These are phyloP conservation scores for Pseudogymnoascus sp. DNA, from an alignment of 2,329 filamentous ascomycete species.

Conservation along the genomic window DNA sequence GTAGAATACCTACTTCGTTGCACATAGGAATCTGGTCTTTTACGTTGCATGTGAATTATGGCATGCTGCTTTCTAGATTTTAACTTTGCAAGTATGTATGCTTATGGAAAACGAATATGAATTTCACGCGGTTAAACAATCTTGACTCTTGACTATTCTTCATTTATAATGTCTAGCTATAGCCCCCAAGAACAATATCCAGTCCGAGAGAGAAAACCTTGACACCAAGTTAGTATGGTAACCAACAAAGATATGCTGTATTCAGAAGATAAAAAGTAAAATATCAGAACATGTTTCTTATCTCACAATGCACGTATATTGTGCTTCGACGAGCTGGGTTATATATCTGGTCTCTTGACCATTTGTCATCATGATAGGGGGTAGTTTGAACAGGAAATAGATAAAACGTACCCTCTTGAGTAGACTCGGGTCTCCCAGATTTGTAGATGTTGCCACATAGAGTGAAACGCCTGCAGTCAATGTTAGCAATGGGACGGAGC, in stretches of 20 bases:
- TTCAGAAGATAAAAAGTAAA: background rate
- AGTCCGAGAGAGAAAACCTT: background rate
- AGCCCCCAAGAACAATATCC: background rate
- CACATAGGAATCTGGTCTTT: background rate
- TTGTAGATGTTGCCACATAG: background rate
- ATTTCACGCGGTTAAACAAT: background rate
- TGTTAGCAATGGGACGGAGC: background rate
- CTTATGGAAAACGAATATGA: conserved; percentile 5
- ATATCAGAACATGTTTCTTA: conserved; percentile 7
- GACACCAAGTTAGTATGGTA: background rate
- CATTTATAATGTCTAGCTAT: background rate
- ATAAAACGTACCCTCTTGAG: background rate
- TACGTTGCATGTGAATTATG: background rate
- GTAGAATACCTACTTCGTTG: conserved; percentile 8
- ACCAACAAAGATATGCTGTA: background rate
- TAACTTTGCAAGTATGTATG: conserved; percentile 3
- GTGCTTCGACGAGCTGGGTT: conserved; percentile 10
- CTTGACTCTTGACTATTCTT: background rate
- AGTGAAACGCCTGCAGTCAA: background rate
- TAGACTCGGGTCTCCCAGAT: background rate
- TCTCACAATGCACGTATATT: conserved; percentile 7
- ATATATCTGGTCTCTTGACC: conserved; percentile 9
- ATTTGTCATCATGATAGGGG: conserved; percentile 7
- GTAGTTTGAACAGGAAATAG: background rate
- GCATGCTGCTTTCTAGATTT: background rate